These are phyloP conservation scores for Vararia minispora DNA, from an alignment of 768 basidiomycete genomes.

Conservation along the genomic window DNA sequence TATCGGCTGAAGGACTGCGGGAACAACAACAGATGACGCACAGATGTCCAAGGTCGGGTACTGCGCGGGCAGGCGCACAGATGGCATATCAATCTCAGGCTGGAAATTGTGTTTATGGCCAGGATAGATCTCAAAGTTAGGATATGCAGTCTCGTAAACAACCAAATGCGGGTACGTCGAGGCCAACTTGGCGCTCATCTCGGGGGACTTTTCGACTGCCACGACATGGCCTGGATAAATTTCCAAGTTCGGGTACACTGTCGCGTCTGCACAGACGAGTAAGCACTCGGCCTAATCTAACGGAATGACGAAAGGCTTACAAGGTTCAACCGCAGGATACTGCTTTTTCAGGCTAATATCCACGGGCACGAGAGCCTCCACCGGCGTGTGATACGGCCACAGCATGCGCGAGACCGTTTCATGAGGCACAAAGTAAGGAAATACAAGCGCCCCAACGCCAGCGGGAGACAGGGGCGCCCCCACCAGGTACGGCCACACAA, in stretches of 20 bases:
- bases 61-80: not conserved
- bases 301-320: conserved; percentile 8
- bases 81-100: not conserved
- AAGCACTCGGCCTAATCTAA: not conserved
- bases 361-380: too few species aligned
- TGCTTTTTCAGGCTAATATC: too few species aligned
- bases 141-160: conserved; percentile 12
- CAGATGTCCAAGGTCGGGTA: conserved; percentile 2
- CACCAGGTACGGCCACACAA: too few species aligned
- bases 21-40: not conserved
- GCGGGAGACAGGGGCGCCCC: too few species aligned
- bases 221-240: not conserved
- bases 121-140: conserved; percentile 12
- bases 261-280: not conserved
- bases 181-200: not conserved
- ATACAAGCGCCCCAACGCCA: too few species aligned
- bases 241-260: not conserved
- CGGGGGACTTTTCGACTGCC: not conserved
- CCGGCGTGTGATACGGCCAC: too few species aligned
- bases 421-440: too few species aligned
- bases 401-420: too few species aligned
- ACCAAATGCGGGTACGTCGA: conserved; percentile 1
- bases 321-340: conserved; percentile 17
- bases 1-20: not conserved
- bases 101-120: not conserved